Conservation (phyloP, 164 flowering plant genomes). For the Magnolia officinalis region DNA sequence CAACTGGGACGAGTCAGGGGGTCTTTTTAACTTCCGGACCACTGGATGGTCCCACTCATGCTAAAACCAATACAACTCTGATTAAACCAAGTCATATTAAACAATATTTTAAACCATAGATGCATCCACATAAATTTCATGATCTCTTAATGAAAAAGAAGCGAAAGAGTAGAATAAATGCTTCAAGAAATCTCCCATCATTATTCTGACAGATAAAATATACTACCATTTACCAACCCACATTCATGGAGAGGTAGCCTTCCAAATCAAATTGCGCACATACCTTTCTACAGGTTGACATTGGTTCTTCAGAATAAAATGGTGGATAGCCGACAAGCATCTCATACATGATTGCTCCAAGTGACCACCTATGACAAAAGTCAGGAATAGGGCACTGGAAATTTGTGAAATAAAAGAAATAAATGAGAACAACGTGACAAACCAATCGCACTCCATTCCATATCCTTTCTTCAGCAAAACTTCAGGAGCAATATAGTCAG, state of each 20-base stretch:
- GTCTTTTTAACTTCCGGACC: neutral
- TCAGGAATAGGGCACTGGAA: neutral
- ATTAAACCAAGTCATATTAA: too few species aligned
- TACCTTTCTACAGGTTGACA: slow-evolving; percentile 66
- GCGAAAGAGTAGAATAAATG: too few species aligned
- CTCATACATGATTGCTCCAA: slow-evolving; percentile 60
- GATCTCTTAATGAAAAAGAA: neutral
- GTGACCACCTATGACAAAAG: slow-evolving; percentile 50
- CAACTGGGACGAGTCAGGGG: neutral
- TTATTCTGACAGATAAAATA: neutral
- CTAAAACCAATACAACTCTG: neutral
- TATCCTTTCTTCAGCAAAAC: slow-evolving; percentile 41
- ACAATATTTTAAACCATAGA: neutral
- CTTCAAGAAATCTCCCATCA: neutral
- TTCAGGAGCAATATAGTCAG: slow-evolving; percentile 42
- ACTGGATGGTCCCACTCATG: neutral
- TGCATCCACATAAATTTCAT: neutral
- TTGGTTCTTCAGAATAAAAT: slow-evolving; percentile 60
- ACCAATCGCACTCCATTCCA: slow-evolving; percentile 54
- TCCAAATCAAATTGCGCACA: neutral
- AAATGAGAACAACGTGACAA: neutral
- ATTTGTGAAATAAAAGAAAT: neutral
- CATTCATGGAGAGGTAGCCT: neutral
- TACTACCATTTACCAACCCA: neutral
- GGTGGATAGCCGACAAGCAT: slow-evolving; percentile 67